Conservation (phyloP, 768 basidiomycete genomes). For the Russula earlei region DNA sequence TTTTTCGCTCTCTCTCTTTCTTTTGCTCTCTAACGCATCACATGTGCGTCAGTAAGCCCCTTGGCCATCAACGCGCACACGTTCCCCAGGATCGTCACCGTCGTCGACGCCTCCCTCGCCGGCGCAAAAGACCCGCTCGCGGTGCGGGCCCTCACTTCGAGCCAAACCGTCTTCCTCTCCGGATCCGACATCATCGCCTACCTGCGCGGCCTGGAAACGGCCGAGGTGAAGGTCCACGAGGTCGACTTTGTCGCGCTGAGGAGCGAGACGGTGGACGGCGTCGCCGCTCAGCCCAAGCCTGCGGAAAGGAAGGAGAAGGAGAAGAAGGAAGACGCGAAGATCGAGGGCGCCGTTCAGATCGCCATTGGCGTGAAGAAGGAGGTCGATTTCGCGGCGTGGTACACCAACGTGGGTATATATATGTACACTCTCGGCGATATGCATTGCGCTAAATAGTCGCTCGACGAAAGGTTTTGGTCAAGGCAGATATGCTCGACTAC, state of each 20-base stretch:
- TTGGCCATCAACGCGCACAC: constrained; percentile 56
- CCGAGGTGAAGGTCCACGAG: constrained; percentile 53
- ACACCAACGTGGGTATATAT: constrained; percentile 63
- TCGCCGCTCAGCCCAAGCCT: constrained; percentile 26
- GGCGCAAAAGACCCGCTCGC: constrained; percentile 59
- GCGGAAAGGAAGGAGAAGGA: constrained; percentile 29
- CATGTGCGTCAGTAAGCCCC: constrained; percentile 54
- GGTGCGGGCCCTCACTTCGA: constrained; percentile 64
- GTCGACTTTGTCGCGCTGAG: constrained; percentile 64
- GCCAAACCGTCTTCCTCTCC: constrained; percentile 65
- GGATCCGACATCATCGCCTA: constrained; percentile 69
- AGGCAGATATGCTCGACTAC: constrained; percentile 98
- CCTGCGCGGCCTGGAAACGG: constrained; percentile 61
- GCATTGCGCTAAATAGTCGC: constrained; percentile 8
- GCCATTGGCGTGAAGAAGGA: constrained; percentile 95
- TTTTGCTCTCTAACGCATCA: no score
- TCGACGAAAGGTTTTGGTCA: constrained; percentile 75
- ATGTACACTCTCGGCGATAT: neutral
- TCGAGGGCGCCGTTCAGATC: constrained; percentile 83
- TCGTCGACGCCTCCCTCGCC: constrained; percentile 75
- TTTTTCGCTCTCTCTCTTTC: no score
- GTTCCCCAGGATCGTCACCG: constrained; percentile 63
- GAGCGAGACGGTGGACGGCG: constrained; percentile 33
- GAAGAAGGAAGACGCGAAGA: constrained; percentile 68
- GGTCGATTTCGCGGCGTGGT: constrained; percentile 90